Conservation (phyloP, 306 rosid species). For the Astragalus glycyphyllos region DNA sequence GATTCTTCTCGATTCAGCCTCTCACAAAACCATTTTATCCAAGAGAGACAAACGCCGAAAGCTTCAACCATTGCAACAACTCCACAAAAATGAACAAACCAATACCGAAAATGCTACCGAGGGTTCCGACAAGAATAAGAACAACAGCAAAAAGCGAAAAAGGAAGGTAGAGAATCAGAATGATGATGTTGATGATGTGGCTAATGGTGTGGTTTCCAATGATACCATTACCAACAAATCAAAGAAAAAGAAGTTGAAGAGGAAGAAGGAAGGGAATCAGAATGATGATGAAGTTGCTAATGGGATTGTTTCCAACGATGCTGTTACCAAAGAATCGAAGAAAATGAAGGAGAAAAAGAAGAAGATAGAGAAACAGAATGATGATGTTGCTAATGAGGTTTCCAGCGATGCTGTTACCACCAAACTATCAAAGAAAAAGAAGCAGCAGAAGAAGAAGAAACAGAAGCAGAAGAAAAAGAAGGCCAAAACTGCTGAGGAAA, state of each 20-base stretch:
- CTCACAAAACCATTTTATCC: slow-evolving; percentile 63
- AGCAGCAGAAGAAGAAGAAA: slow-evolving; percentile 40
- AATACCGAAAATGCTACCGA: slow-evolving; percentile 44
- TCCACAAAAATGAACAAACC: slow-evolving; percentile 23
- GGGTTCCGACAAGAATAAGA: slow-evolving; percentile 39
- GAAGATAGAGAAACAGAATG: slow-evolving; percentile 22
- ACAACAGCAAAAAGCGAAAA: slow-evolving; percentile 49
- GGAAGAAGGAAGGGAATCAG: slow-evolving; percentile 38
- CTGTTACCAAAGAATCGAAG: too few species aligned
- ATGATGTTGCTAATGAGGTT: slow-evolving; percentile 42
- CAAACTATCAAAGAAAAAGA: slow-evolving; percentile 35
- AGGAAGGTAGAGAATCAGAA: slow-evolving; percentile 45
- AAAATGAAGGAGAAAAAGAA: slow-evolving; percentile 40
- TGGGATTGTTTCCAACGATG: slow-evolving; percentile 44
- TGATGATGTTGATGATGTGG: slow-evolving; percentile 25
- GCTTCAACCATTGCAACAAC: slow-evolving; percentile 40
- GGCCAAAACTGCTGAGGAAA: slow-evolving; percentile 41
- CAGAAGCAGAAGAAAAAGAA: slow-evolving; percentile 46
- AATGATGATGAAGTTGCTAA: slow-evolving; percentile 34
- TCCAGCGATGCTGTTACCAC: slow-evolving; percentile 26
- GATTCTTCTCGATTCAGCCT: slow-evolving; percentile 52
- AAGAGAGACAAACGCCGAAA: slow-evolving; percentile 80
- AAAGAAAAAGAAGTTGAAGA: slow-evolving; percentile 45
- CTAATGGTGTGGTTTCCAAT: slow-evolving; percentile 43
- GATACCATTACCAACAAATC: slow-evolving; percentile 20